These are phyloP conservation scores for Oenanthe sinensis DNA, from an alignment of 129 eudicot genomes.

Conservation along the genomic window DNA sequence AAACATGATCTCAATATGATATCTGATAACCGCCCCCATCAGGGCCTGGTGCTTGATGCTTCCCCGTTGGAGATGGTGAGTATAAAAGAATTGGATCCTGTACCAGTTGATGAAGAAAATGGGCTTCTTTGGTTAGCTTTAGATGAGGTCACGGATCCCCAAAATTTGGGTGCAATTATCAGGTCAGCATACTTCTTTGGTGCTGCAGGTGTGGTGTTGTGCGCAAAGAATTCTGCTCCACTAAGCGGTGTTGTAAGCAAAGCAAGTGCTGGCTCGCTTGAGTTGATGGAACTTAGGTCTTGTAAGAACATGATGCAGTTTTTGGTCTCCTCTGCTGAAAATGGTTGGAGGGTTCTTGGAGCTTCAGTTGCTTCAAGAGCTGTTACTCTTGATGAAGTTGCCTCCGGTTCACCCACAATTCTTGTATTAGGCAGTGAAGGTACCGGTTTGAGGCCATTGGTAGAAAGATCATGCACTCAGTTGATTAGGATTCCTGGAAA, in stretches of 20 bases:
- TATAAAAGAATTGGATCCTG: conserved; percentile 62
- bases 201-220: conserved; percentile 77
- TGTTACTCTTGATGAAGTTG: conserved; percentile 49
- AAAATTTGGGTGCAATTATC: conserved; percentile 88
- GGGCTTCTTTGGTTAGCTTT: conserved; percentile 85
- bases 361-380: conserved; percentile 77
- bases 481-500: conserved; percentile 70
- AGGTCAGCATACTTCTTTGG: conserved; percentile 90
- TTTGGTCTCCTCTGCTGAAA: conserved; percentile 66
- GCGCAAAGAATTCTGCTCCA: conserved; percentile 98
- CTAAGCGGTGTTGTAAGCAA: conserved; percentile 94
- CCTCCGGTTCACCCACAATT: conserved; percentile 61
- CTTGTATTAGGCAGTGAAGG: conserved; percentile 96
- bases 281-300: conserved; percentile 69
- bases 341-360: conserved; percentile 96
- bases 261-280: conserved; percentile 97
- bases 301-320: conserved; percentile 99
- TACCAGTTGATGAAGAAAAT: conserved; percentile 25
- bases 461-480: conserved; percentile 82
- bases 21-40: conserved; percentile 87
- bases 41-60: conserved; percentile 82
- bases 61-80: conserved; percentile 90
- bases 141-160: conserved; percentile 97
- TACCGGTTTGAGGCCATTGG: conserved; percentile 86
- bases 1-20: conserved; percentile 94